phyloP scores from a whole-genome alignment of 1,139 yeast species.

The Pneumocystis murina region DNA sequence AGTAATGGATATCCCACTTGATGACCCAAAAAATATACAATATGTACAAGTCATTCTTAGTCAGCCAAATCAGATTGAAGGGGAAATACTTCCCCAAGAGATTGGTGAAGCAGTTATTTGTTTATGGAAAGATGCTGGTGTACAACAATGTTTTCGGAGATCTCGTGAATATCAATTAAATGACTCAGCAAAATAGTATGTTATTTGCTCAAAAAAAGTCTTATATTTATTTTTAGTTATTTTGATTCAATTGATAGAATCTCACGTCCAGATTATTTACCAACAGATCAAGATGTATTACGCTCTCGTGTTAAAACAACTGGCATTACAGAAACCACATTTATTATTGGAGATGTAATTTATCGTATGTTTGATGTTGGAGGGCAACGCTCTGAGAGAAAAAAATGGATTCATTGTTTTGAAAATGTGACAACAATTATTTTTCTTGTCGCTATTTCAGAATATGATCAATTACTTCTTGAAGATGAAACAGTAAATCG shows the following conservation, averaged over 20 bases:
- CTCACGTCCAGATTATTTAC: constrained; percentile 48
- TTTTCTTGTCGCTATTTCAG: constrained; percentile 79
- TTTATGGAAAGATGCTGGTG: constrained; percentile 47
- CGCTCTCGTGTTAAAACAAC: constrained; percentile 89
- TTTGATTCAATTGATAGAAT: constrained; percentile 16
- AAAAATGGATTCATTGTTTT: constrained; percentile 92
- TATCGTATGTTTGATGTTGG: constrained; percentile 71
- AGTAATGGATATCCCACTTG: constrained; percentile 13
- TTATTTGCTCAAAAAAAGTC: not conserved
- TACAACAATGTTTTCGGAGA: constrained; percentile 42
- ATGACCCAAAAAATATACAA: constrained; percentile 9
- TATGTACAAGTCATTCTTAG: constrained; percentile 12
- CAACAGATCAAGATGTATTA: constrained; percentile 69
- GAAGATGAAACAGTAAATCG: constrained; percentile 84
- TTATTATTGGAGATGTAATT: constrained; percentile 46
- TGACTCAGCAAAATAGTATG: constrained; percentile 61
- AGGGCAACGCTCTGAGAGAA: constrained; percentile 86
- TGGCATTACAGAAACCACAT: constrained; percentile 78
- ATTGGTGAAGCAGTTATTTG: constrained; percentile 18
- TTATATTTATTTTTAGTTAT: constrained; percentile 6
- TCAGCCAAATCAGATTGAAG: constrained; percentile 16
- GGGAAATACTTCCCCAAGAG: constrained; percentile 13
- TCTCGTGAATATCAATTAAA: constrained; percentile 67
- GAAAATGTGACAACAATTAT: constrained; percentile 79
- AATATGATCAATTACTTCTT: constrained; percentile 79